Conservation (phyloP, 73 alveolate species). For the Paramecium pentaurelia region DNA sequence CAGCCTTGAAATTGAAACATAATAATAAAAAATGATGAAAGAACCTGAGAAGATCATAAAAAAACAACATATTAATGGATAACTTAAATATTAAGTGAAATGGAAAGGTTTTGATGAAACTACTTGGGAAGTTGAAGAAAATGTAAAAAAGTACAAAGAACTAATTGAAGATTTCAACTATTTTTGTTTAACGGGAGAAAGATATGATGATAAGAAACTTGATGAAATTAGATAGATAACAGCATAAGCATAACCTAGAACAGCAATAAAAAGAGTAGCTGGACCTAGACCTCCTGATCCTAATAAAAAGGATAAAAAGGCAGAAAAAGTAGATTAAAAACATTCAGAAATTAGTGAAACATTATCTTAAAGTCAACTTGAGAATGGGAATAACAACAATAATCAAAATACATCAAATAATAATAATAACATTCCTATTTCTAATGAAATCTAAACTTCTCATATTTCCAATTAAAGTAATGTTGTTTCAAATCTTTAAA, state of each 20-base stretch:
- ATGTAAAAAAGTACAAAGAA: neutral
- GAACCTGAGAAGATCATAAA: conserved; percentile 15
- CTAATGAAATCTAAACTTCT: neutral
- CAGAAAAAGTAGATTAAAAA: neutral
- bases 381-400: neutral
- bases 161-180: conserved; percentile 10
- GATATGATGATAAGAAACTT: conserved; percentile 37
- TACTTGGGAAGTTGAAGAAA: conserved; percentile 38
- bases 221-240: neutral
- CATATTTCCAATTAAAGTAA: neutral
- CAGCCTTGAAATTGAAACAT: neutral
- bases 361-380: neutral
- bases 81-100: neutral
- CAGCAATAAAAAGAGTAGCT: neutral
- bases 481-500: neutral
- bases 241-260: neutral
- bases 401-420: neutral
- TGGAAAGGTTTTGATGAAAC: conserved; percentile 40
- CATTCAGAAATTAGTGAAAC: neutral
- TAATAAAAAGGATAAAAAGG: neutral
- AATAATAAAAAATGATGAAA: conserved; percentile 2
- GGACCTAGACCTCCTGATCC: conserved; percentile 24
- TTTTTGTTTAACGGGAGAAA: conserved; percentile 9
- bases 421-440: neutral
- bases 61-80: neutral